Conservation (phyloP, 306 rosid species). For the Medicago arabica region DNA sequence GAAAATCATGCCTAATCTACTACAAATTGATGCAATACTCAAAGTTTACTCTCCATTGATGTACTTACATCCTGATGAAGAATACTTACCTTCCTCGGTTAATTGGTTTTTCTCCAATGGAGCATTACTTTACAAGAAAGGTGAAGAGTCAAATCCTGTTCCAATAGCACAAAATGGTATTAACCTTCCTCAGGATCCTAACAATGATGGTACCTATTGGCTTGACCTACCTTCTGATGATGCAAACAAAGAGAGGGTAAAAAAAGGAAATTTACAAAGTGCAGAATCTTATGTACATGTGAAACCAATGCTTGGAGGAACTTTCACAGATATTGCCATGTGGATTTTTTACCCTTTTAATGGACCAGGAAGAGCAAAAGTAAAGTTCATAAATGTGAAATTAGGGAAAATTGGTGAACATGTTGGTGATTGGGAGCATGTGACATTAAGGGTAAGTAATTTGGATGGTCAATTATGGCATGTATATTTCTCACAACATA, state of each 20-base stretch:
- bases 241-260: conserved; percentile 58
- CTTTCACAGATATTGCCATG: conserved; percentile 66
- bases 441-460: conserved; percentile 74
- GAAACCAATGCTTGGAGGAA: conserved; percentile 83
- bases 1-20: conserved; percentile 57
- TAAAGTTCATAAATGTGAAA: conserved; percentile 46
- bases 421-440: conserved; percentile 85
- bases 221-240: conserved; percentile 64
- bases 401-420: conserved; percentile 75
- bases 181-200: conserved; percentile 74
- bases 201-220: conserved; percentile 78
- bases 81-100: conserved; percentile 65
- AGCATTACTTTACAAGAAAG: conserved; percentile 56
- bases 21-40: conserved; percentile 55
- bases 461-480: conserved; percentile 62
- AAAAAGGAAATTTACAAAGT: conserved; percentile 56
- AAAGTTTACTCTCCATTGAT: conserved; percentile 61
- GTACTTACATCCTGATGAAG: conserved; percentile 73
- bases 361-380: conserved; percentile 79
- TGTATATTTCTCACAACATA: conserved; percentile 68
- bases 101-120: conserved; percentile 74
- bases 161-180: conserved; percentile 55
- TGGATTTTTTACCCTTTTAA: conserved; percentile 92
- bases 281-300: conserved; percentile 58
- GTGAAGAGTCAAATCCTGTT: conserved; percentile 61